Conservation (phyloP, 75 land plant species). For the Gnetum montanum region DNA sequence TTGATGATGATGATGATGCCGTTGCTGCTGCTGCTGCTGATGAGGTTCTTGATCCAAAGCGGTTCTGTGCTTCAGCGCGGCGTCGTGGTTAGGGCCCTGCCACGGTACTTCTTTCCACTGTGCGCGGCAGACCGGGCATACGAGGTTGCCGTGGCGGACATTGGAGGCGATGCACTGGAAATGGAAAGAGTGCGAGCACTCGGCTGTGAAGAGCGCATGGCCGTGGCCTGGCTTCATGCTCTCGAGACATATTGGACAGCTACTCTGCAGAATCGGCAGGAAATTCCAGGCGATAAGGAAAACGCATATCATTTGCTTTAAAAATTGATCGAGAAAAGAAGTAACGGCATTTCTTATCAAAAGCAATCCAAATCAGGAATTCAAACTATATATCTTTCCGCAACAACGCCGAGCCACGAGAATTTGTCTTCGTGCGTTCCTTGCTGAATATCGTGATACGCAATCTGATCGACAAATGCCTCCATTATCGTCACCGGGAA, state of each 20-base stretch:
- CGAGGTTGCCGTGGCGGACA: constrained; percentile 27
- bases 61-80: neutral
- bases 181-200: constrained; percentile 83
- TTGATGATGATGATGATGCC: neutral
- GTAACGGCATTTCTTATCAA: neutral
- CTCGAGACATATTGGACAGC: constrained; percentile 79
- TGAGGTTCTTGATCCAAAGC: neutral
- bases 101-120: constrained; percentile 60
- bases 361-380: neutral
- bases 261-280: constrained; percentile 18
- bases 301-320: neutral
- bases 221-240: constrained; percentile 32
- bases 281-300: neutral
- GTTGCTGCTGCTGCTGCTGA: neutral
- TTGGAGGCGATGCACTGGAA: constrained; percentile 64
- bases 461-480: too few relatives aligned
- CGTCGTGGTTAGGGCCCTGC: constrained; percentile 19
- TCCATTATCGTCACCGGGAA: too few relatives aligned
- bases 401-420: neutral
- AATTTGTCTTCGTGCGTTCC: neutral
- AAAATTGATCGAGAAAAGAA: neutral
- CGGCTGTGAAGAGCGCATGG: constrained; percentile 72
- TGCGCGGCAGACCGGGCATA: constrained; percentile 67
- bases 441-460: too few relatives aligned
- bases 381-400: neutral